A percentile compares a stretch with the other conserved stretches of the same genome.
Conservation (phyloP, 129 eudicot species). For the Scalesia atractyloides region DNA sequence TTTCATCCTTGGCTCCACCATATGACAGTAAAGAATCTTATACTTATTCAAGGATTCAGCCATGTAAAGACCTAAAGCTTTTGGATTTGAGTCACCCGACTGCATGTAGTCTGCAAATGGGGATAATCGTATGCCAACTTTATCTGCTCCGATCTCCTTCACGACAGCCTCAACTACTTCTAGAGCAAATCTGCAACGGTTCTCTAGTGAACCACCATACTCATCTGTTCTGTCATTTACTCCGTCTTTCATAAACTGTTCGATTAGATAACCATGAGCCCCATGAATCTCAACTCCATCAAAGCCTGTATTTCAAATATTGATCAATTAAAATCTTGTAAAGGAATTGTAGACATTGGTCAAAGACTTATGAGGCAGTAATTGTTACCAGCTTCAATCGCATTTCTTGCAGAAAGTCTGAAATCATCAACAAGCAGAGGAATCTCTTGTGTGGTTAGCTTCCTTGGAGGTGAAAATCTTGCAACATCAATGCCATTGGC, state of each 20-base stretch:
- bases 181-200: conserved; percentile 25
- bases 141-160: conserved; percentile 36
- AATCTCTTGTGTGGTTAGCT: conserved; percentile 29
- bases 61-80: conserved; percentile 42
- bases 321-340: background rate
- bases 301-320: conserved; percentile 23
- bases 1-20: conserved; percentile 40
- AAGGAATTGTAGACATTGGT: background rate
- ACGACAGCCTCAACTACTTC: conserved; percentile 23
- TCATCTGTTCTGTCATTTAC: conserved; percentile 40
- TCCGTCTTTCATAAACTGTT: conserved; percentile 45
- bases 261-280: conserved; percentile 44
- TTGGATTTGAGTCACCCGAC: conserved; percentile 42
- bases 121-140: conserved; percentile 42
- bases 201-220: conserved; percentile 40
- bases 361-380: background rate
- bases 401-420: conserved; percentile 42
- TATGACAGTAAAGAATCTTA: conserved; percentile 29
- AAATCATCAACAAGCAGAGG: conserved; percentile 36
- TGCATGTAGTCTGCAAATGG: conserved; percentile 36
- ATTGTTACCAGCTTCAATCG: conserved; percentile 40
- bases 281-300: conserved; percentile 51
- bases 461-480: conserved; percentile 36
- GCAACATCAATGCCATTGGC: conserved; percentile 30
- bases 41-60: conserved; percentile 33